Evolutionary conservation across 257 asterid genomes (phyloP).

Genomic region (Verbena officinalis): DNA sequence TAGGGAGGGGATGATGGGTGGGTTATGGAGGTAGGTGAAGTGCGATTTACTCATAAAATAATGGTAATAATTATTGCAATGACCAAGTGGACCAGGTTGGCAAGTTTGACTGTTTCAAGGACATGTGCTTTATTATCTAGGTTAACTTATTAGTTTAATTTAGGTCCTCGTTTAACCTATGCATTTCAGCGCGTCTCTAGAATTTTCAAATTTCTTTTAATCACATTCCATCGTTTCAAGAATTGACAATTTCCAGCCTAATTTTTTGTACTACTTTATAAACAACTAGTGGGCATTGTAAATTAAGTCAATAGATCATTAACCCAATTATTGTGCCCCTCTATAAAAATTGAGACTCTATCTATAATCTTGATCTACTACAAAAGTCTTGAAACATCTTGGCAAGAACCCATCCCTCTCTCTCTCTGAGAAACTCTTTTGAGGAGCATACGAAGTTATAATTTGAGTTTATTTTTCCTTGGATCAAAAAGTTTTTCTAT

Average conservation of each 20-base stretch:
- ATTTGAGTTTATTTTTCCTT: not conserved
- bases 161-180: not conserved
- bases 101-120: constrained; percentile 28
- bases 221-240: not conserved
- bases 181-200: constrained; percentile 4
- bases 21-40: too few species aligned
- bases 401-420: not conserved
- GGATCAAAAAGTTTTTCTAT: not conserved
- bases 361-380: not conserved
- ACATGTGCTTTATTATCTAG: constrained; percentile 21
- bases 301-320: not conserved
- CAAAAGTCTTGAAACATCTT: not conserved
- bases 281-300: not conserved
- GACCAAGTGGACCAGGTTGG: constrained; percentile 23
- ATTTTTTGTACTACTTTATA: not conserved
- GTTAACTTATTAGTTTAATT: too few species aligned
- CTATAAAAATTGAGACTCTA: constrained; percentile 26
- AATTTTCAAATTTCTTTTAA: not conserved
- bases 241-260: not conserved
- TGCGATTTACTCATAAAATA: too few species aligned
- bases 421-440: not conserved
- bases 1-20: too few species aligned
- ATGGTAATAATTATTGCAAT: not conserved
- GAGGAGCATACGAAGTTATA: not conserved
- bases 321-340: constrained; percentile 1